phyloP scores from a whole-genome alignment of 352 stramenopile species.

The Phytophthora sansomeana region DNA sequence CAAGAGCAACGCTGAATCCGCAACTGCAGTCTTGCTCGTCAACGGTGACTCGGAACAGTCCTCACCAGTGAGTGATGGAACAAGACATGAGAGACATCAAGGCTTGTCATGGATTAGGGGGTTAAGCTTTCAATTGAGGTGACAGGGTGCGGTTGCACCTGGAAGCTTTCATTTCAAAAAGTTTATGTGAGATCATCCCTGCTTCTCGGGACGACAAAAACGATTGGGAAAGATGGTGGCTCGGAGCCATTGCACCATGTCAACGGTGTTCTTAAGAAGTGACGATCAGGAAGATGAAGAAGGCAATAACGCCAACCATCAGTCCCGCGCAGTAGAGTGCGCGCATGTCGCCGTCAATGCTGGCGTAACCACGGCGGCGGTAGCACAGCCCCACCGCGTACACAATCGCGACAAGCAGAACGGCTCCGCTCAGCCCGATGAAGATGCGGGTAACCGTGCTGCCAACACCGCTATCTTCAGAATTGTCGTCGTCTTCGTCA shows the following conservation, averaged over 20 bases:
- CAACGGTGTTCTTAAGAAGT: slow-evolving; percentile 43
- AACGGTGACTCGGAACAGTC: too few relatives aligned
- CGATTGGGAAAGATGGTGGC: slow-evolving; percentile 10
- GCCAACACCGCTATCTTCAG: slow-evolving; percentile 26
- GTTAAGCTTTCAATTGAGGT: not conserved
- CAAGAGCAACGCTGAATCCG: too few relatives aligned
- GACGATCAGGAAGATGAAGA: slow-evolving; percentile 78
- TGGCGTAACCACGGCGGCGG: slow-evolving; percentile 73
- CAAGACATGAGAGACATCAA: slow-evolving; percentile 4
- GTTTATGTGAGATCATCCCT: slow-evolving; percentile 15
- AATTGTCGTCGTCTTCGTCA: slow-evolving; percentile 22
- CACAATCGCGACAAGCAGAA: slow-evolving; percentile 45
- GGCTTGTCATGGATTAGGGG: not conserved
- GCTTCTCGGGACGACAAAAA: slow-evolving; percentile 11
- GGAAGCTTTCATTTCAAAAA: slow-evolving; percentile 29
- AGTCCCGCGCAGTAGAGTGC: slow-evolving; percentile 68
- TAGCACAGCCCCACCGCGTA: slow-evolving; percentile 65
- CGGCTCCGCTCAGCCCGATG: slow-evolving; percentile 48
- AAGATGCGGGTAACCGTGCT: slow-evolving; percentile 41
- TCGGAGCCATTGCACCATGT: slow-evolving; percentile 2
- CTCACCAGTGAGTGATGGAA: slow-evolving; percentile 20
- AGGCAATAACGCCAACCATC: slow-evolving; percentile 63
- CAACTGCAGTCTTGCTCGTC: too few relatives aligned
- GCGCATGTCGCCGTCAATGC: slow-evolving; percentile 68
- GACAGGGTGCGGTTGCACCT: not conserved